Base-by-base conservation (phyloP, 2,329 filamentous ascomycete genomes). In the Fusarium nodosum region DNA sequence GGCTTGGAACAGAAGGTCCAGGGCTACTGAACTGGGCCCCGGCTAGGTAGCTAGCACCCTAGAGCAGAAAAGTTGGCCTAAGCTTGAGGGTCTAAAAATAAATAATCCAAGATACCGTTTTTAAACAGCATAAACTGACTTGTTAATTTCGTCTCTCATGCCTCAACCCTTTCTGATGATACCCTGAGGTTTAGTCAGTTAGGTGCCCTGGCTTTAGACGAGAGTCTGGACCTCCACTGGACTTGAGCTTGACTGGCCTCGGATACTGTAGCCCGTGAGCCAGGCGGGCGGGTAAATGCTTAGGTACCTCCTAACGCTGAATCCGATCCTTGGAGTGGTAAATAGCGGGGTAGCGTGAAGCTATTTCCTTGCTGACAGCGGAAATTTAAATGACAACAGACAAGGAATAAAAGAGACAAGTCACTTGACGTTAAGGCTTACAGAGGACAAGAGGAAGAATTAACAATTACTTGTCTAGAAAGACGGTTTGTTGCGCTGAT, bases 251-350 rank as follows among this genome's bases (percentile, higher is more conserved):
- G 44, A 15, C 58, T 68, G 51, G 41, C 47, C 46, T 63, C 44
- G 57, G 53, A 62, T 56, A 28, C 50, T 60, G 34, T 39, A 69
- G 66, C 67, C 66, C 62, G 47, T 41, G 66, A 68, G 62, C 67
- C 67, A 69, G 62, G 66, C 67, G 67, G 67, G 63, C 54, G 67
- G 67, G 51, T 69, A 70, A 70, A 56, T 67, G 54, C 47, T 56
- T 46, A 28, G 42, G 39, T 54, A 38, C 11, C 36, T 13, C 11
- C 36, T n/a, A 42, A 24, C 30, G 52, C 47, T 51, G 47, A 51
- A 53, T 33, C 26, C 38, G 31, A 36, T 55, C 54, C 26, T 44
- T 33, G 28, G 41, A 36, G n/a, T 53, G 44, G 28, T 28, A 64
- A 31, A 56, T 56, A 46, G 67, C 58, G 66, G 67, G 67, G 67